Conservation (phyloP, 768 basidiomycete species). For the Mycena polygramma region DNA sequence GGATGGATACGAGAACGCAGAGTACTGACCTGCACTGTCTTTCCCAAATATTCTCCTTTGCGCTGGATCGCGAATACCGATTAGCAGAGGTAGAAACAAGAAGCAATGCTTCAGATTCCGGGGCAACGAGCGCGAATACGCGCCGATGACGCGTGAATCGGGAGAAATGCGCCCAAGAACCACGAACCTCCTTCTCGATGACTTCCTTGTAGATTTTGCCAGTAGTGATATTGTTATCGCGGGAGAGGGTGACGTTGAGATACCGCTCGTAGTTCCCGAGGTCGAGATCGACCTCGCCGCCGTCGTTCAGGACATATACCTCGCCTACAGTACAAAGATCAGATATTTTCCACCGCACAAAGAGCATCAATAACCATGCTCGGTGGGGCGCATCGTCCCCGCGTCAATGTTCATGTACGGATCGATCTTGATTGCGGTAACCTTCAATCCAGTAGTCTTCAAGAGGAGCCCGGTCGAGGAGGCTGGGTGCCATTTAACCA, state of each 20-base stretch:
- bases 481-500: conserved; percentile 61
- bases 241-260: conserved; percentile 91
- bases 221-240: conserved; percentile 98
- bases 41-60: conserved; percentile 92
- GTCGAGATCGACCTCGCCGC: conserved; percentile 98
- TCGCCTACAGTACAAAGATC: conserved; percentile 78
- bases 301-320: conserved; percentile 98
- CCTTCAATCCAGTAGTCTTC: conserved; percentile 95
- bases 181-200: conserved; percentile 93
- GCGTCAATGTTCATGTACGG: conserved; percentile 99
- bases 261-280: conserved; percentile 99
- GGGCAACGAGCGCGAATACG: not conserved
- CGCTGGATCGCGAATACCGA: conserved; percentile 56
- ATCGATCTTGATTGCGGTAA: conserved; percentile 99
- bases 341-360: conserved; percentile 1
- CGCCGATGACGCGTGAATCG: not conserved
- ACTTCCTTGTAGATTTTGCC: conserved; percentile 98
- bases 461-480: conserved; percentile 96
- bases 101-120: not conserved
- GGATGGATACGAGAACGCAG: not conserved
- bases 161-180: conserved; percentile 4
- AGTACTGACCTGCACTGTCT: conserved; percentile 88
- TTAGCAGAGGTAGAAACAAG: conserved; percentile 11
- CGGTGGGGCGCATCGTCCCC: conserved; percentile 98
- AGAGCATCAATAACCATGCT: conserved; percentile 80